Evolutionary conservation across 176 grass and related monocot species (phyloP), one percentile per base, ranked within the genome.

Genomic region (Oryza meridionalis): DNA sequence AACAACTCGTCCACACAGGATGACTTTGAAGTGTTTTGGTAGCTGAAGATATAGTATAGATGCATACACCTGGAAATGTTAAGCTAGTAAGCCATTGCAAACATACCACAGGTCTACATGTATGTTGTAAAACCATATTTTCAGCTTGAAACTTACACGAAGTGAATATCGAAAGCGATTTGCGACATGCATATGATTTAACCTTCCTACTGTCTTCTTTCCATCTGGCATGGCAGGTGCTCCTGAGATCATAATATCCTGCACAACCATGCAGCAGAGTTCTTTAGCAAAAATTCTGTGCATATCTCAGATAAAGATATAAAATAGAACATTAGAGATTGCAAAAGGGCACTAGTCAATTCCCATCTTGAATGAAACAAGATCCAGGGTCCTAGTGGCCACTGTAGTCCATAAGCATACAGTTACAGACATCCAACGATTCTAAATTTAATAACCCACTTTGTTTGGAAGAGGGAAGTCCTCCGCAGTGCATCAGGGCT

Each of bases 41-140:
- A 90, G 44, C 86, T 78, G 85, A 62, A 95, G 80, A 61, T 95
- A 95, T 44, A 95, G 70, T 77, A 95, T 92, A 76, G 90, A 90
- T 72, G 85, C 69, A 77, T 95, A 95, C 63, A 80, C 93, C 93
- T 95, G 88, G n/a, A 33, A 80, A 82, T 83, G 65, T 66, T 65
- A 43, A 81, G 58, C 1, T 53, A 65, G 81, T 84, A 84, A 86
- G 73, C 35, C 13, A 70, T 42, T 76, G 42, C 6, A 21, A 70
- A 50, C 25, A 46, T 59, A 77, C 14, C 21, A 69, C 38, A 84
- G 15, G 50, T 53, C 50, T 53, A 53, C 50, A 19, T 88, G 51
- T 43, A 89, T 59, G 10, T 49, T 72, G 65, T 13, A 26, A 72
- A 71, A 81, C 4, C 44, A 58, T 32, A 55, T 19, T 78, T 61